Evolutionary conservation across 192 early-diverging fungal species (phyloP).

Genomic region (Coemansia sp.): DNA sequence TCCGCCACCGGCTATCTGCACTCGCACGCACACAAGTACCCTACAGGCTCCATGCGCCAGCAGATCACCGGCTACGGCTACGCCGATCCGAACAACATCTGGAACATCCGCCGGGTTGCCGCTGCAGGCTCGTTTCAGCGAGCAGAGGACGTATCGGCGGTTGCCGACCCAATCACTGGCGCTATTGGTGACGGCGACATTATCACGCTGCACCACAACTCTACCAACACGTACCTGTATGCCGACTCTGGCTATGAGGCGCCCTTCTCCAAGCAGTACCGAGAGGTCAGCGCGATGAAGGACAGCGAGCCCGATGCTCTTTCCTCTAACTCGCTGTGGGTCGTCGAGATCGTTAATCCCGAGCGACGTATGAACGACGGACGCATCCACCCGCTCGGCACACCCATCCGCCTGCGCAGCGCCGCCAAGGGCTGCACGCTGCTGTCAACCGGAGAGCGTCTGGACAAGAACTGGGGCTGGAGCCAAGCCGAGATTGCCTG

Average conservation of each 20-base stretch:
- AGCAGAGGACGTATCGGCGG: neutral
- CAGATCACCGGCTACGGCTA: conserved; percentile 82
- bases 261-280: conserved; percentile 63
- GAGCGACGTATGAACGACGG: conserved; percentile 55
- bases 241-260: conserved; percentile 59
- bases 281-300: conserved; percentile 59
- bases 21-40: conserved; percentile 66
- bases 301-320: conserved; percentile 6
- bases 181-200: conserved; percentile 70
- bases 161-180: conserved; percentile 38
- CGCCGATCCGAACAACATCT: conserved; percentile 85
- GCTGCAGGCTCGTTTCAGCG: conserved; percentile 29
- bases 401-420: conserved; percentile 67
- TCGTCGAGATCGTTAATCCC: conserved; percentile 70
- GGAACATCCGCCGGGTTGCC: conserved; percentile 49
- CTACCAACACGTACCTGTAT: conserved; percentile 62
- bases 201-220: conserved; percentile 67
- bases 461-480: conserved; percentile 89
- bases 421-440: conserved; percentile 71
- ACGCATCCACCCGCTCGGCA: conserved; percentile 58
- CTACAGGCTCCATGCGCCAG: conserved; percentile 69
- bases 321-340: conserved; percentile 79
- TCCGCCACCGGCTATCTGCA: conserved; percentile 50
- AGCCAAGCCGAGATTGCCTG: conserved; percentile 92
- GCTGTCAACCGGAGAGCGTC: conserved; percentile 67